These are phyloP conservation scores for Sechiopsis laciniata DNA, from an alignment of 306 rosid species.

Conservation along the genomic window DNA sequence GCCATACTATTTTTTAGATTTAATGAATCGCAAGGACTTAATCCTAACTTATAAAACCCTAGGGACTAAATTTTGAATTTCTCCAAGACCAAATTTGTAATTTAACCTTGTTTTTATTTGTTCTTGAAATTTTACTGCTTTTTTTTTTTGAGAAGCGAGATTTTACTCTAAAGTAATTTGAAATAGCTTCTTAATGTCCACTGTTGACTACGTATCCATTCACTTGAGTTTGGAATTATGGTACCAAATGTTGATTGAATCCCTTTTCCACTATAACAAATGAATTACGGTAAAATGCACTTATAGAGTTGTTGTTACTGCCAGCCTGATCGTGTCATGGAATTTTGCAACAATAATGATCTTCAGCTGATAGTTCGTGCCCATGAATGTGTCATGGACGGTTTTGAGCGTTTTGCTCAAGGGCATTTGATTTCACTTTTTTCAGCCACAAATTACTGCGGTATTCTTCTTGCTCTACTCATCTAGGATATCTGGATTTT, in stretches of 20 bases:
- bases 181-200: not conserved
- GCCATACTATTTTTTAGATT: too few species aligned
- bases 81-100: too few species aligned
- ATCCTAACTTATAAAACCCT: too few species aligned
- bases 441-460: constrained; percentile 97
- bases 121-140: not conserved
- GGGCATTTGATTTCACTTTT: constrained; percentile 96
- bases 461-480: constrained; percentile 38
- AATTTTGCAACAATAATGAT: constrained; percentile 96
- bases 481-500: constrained; percentile 10
- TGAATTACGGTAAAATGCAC: too few species aligned
- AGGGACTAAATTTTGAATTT: too few species aligned
- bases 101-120: too few species aligned
- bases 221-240: not conserved
- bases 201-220: not conserved
- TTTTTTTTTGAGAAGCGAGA: too few species aligned
- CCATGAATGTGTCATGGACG: constrained; percentile 99
- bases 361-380: constrained; percentile 98
- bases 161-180: too few species aligned
- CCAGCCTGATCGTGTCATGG: constrained; percentile 99
- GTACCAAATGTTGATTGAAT: constrained; percentile 4
- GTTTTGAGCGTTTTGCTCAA: constrained; percentile 99
- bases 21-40: not conserved
- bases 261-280: not conserved
- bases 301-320: constrained; percentile 31